phyloP scores from a whole-genome alignment of 2,329 filamentous ascomycete genomes.

The Mycosphaerella arachidis region DNA sequence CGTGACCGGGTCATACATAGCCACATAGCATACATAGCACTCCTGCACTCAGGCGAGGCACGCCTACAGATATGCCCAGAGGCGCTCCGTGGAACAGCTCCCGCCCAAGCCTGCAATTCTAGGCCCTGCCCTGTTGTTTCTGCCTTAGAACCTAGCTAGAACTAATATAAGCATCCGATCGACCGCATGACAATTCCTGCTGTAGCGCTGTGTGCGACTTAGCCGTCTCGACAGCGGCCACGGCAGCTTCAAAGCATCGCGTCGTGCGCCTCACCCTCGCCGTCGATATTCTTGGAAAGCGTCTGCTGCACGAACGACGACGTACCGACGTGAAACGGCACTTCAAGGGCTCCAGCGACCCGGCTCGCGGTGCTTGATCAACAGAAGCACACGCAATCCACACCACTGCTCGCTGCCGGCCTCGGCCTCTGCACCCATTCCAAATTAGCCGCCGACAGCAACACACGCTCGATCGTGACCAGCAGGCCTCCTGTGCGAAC shows the following conservation, averaged over 20 bases:
- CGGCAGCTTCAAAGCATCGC: neutral
- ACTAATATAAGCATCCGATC: constrained; percentile 1
- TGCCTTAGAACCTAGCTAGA: neutral
- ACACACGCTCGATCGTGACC: constrained; percentile 9
- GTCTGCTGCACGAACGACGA: neutral
- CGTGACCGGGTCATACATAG: too few relatives aligned
- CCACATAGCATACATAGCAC: too few relatives aligned
- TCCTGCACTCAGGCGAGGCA: too few relatives aligned
- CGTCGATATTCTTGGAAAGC: neutral
- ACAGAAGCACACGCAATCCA: neutral
- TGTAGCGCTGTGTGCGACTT: neutral
- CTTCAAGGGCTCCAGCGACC: neutral
- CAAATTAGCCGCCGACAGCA: constrained; percentile 12
- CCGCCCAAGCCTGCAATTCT: neutral
- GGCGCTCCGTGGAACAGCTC: neutral
- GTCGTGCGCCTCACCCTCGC: neutral
- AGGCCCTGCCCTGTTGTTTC: neutral
- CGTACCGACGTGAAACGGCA: neutral
- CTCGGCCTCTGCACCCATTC: constrained; percentile 2
- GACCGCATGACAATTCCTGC: neutral
- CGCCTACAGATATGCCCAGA: too few relatives aligned
- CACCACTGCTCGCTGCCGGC: neutral
- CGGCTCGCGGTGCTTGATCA: neutral
- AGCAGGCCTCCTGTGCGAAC: constrained; percentile 5
- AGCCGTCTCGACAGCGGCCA: neutral